These are phyloP conservation scores for Podaxis mareebaensis DNA, from an alignment of 768 basidiomycete species.

Conservation along the genomic window DNA sequence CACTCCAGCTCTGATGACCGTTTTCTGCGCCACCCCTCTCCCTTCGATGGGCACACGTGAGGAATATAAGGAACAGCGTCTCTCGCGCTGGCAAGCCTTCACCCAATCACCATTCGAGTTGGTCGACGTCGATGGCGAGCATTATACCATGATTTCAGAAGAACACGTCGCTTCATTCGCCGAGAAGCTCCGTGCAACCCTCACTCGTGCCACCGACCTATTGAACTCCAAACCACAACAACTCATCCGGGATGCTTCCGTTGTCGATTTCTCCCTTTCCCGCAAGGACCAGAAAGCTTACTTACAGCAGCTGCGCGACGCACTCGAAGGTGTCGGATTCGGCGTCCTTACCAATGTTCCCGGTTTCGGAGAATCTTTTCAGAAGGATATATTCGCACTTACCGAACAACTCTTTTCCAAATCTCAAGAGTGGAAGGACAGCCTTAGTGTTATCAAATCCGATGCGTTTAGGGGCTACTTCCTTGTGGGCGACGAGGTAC, in stretches of 20 bases:
- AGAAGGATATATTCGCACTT: neutral
- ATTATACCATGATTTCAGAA: constrained; percentile 10
- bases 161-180: constrained; percentile 10
- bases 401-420: constrained; percentile 9
- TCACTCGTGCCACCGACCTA: constrained; percentile 5
- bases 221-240: neutral
- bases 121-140: constrained; percentile 8
- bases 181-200: constrained; percentile 3
- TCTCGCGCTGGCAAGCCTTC: neutral
- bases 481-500: neutral
- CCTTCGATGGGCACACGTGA: constrained; percentile 8
- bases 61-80: constrained; percentile 7
- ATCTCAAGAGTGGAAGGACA: constrained; percentile 4
- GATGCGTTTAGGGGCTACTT: constrained; percentile 1
- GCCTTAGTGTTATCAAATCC: neutral
- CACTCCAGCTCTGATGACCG: constrained; percentile 2
- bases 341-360: neutral
- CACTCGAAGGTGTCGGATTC: neutral
- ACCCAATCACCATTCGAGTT: constrained; percentile 8
- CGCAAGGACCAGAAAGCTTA: neutral
- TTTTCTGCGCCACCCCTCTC: constrained; percentile 11
- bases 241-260: neutral
- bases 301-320: neutral
- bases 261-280: neutral
- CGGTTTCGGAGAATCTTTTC: constrained; percentile 2